Evolutionary conservation across 2,329 filamentous ascomycete species (phyloP).

Genomic region (Lasiodiplodia sp.): DNA sequence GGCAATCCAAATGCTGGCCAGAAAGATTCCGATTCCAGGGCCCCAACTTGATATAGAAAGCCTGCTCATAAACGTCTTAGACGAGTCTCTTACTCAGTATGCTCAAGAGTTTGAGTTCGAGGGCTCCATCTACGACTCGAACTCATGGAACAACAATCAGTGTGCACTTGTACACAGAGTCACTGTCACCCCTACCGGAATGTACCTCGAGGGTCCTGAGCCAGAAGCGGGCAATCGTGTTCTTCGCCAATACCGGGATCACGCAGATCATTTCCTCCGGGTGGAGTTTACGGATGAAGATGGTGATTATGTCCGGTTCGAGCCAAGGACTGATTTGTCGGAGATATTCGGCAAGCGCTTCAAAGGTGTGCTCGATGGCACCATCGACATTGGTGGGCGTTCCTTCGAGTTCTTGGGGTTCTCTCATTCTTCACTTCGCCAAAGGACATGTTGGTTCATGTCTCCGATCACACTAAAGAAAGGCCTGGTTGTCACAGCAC

Average conservation of each 20-base stretch:
- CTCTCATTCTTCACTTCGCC: slow-evolving; percentile 77
- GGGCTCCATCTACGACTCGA: slow-evolving; percentile 41
- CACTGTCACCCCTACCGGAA: slow-evolving; percentile 49
- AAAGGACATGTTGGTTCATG: slow-evolving; percentile 74
- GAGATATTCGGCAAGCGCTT: slow-evolving; percentile 66
- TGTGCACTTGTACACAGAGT: slow-evolving; percentile 46
- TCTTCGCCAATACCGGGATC: slow-evolving; percentile 67
- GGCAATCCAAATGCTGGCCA: slow-evolving; percentile 62
- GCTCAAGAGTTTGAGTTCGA: slow-evolving; percentile 47
- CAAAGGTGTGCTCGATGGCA: slow-evolving; percentile 62
- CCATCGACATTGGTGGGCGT: slow-evolving; percentile 67
- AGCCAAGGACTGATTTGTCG: slow-evolving; percentile 57
- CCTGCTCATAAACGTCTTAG: slow-evolving; percentile 42
- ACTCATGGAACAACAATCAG: slow-evolving; percentile 38
- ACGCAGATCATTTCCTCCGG: slow-evolving; percentile 70
- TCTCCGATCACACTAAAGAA: slow-evolving; percentile 53
- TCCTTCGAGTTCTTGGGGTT: slow-evolving; percentile 75
- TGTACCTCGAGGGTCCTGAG: slow-evolving; percentile 56
- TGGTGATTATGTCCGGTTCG: slow-evolving; percentile 68
- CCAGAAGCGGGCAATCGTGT: slow-evolving; percentile 74
- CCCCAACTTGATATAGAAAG: slow-evolving; percentile 57
- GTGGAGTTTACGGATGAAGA: slow-evolving; percentile 79
- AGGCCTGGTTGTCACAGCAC: slow-evolving; percentile 41
- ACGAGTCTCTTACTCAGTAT: background rate
- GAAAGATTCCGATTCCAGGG: slow-evolving; percentile 62